Base-by-base conservation (phyloP, 306 rosid genomes). In the Malus orientalis region DNA sequence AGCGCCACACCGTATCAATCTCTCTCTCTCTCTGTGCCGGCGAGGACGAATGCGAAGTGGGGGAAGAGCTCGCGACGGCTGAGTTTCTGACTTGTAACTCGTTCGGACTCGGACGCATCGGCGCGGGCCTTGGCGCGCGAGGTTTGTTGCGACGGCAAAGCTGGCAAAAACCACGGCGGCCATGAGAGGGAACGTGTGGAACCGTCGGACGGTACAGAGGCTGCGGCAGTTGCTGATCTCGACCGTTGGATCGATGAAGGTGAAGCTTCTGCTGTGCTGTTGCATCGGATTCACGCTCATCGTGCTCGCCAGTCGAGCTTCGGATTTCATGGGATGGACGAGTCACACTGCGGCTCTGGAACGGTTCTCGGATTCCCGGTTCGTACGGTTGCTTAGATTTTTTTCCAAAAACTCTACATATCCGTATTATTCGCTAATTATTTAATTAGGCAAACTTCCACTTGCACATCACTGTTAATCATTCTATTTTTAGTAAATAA, bases 121-220 rank as follows among this genome's bases (percentile, higher is more conserved):
- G 47, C 32, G 10, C 1, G 38, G 27, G 49, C 9, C 67, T 62
- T 62, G 67, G 67, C 12, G 11, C 55, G 19, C 4, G 20, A 49
- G 55, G 55, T 49, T 49, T 49, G 14, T 1, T 22, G 32, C 16
- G 33, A 25, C 33, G 16, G 32, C 9, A 20, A 23, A 64, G 69
- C 3, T 23, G 33, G 68, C 44, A 8, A 47, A 59, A 33, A 70
- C 80, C 57, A 42, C 40, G 63, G 57, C n/a, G 69, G 77, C 57
- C 84, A 91, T 86, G 98, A 87, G 97, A 82, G 93, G 90, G 76
- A 84, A 82, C 61, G 79, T 86, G 78, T 67, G 81, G 19, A 87
- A 88, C 78, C 97, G 97, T 77, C 90, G 97, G 76, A 79, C 81
- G 67, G 84, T 85, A 44, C 96, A 83, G 86, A 82, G 91, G 88